These are phyloP conservation scores for Colletotrichum sp. DNA, from an alignment of 2,329 filamentous ascomycete species.

Conservation along the genomic window DNA sequence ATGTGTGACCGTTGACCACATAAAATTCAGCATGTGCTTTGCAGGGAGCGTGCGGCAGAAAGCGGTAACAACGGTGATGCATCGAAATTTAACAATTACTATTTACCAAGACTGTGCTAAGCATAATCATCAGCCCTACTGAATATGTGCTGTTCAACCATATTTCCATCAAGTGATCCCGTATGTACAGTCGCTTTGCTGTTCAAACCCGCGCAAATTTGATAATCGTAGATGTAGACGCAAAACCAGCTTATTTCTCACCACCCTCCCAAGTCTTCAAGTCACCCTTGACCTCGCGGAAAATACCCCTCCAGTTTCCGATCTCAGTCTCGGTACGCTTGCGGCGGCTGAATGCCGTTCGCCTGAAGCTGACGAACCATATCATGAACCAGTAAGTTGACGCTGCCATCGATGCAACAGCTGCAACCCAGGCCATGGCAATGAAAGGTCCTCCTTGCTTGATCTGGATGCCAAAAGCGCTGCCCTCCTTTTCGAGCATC, in stretches of 20 bases:
- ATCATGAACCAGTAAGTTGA: constrained; percentile 24
- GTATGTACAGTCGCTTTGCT: background rate
- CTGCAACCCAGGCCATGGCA: constrained; percentile 23
- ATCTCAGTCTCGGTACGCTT: constrained; percentile 21
- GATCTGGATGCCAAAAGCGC: constrained; percentile 19
- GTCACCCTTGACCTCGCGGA: constrained; percentile 24
- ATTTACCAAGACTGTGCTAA: background rate
- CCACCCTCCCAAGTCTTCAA: constrained; percentile 17
- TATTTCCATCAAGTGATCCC: background rate
- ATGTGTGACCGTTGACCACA: background rate
- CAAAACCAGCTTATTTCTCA: background rate
- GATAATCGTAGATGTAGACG: background rate
- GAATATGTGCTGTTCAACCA: background rate
- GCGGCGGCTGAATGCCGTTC: constrained; percentile 24
- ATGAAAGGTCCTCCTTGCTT: constrained; percentile 19
- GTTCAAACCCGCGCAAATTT: background rate
- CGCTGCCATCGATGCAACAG: constrained; percentile 11
- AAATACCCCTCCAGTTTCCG: constrained; percentile 26
- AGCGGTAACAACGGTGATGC: background rate
- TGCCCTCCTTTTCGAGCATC: constrained; percentile 1
- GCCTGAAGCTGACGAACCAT: constrained; percentile 28
- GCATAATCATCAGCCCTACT: background rate
- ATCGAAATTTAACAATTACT: background rate
- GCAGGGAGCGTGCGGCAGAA: background rate
- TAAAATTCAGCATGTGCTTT: background rate